Percentiles rank a stretch among this genome's conserved stretches.
Conservation (phyloP, 2,329 filamentous ascomycete genomes). For the Colletotrichum tropicale region DNA sequence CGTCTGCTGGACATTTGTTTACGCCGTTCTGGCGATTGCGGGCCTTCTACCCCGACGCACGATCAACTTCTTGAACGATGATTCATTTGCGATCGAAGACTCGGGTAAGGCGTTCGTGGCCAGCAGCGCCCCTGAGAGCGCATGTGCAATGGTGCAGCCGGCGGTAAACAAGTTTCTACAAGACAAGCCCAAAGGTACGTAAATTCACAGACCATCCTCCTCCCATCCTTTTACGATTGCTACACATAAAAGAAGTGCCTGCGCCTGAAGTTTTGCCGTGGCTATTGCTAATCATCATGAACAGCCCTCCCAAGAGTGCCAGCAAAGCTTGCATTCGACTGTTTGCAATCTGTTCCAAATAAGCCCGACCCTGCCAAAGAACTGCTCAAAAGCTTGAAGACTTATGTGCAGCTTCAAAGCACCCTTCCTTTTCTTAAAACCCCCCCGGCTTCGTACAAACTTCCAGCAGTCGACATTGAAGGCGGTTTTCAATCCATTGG, state of each 20-base stretch:
- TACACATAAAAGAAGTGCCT: too few species aligned
- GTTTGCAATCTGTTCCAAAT: slow-evolving; percentile 43
- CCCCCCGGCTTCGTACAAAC: slow-evolving; percentile 55
- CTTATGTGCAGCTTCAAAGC: slow-evolving; percentile 53
- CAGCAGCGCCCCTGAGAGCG: background rate
- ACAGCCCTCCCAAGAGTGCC: slow-evolving; percentile 35
- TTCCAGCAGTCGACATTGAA: slow-evolving; percentile 52
- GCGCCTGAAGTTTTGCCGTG: too few species aligned
- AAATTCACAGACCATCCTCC: too few species aligned
- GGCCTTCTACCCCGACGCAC: background rate
- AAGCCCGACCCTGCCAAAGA: slow-evolving; percentile 35
- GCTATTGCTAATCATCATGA: background rate
- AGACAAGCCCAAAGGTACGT: slow-evolving; percentile 11
- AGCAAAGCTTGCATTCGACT: slow-evolving; percentile 39
- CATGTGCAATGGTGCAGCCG: slow-evolving; percentile 7
- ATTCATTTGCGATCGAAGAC: background rate
- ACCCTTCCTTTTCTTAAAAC: slow-evolving; percentile 52
- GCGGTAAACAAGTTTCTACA: background rate
- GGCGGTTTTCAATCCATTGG: slow-evolving; percentile 49
- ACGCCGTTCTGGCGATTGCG: slow-evolving; percentile 1
- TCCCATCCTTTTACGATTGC: background rate
- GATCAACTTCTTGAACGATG: background rate
- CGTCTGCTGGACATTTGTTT: background rate
- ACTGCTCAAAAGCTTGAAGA: slow-evolving; percentile 40
- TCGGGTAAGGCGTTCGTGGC: background rate